phyloP scores from a whole-genome alignment of 352 stramenopile genomes.

The Phytopythium helicoides region DNA sequence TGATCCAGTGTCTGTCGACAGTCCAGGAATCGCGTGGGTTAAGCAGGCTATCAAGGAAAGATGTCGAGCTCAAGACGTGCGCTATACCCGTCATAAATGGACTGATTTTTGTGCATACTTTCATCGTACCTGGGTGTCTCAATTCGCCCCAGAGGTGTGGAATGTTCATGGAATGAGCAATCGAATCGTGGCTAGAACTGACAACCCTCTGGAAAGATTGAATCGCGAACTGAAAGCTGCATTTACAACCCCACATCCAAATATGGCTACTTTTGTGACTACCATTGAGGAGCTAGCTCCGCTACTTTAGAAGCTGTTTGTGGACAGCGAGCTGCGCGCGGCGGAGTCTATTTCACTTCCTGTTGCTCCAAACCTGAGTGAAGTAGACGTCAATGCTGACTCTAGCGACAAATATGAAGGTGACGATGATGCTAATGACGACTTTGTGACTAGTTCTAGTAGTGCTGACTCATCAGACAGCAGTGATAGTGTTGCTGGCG shows the following conservation, averaged over 20 bases:
- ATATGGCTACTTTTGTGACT: slow-evolving; percentile 3
- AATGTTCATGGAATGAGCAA: slow-evolving; percentile 16
- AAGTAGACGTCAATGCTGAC: no score
- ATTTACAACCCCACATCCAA: slow-evolving; percentile 11
- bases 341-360: no score
- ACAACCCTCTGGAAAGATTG: slow-evolving; percentile 20
- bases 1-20: not conserved
- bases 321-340: not conserved
- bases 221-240: slow-evolving; percentile 14
- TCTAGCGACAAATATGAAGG: no score
- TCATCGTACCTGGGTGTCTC: slow-evolving; percentile 11
- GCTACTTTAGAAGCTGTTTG: not conserved
- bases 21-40: not conserved
- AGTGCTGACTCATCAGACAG: no score
- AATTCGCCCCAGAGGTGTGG: slow-evolving; percentile 9
- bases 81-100: slow-evolving; percentile 3
- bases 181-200: slow-evolving; percentile 10
- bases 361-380: no score
- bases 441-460: no score
- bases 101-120: slow-evolving; percentile 15
- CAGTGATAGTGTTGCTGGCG: no score
- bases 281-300: slow-evolving; percentile 9
- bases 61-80: not conserved
- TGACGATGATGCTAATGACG: no score
- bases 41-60: not conserved